phyloP scores from a whole-genome alignment of 2,329 filamentous ascomycete genomes.

The Orbilia ellipsospora region DNA sequence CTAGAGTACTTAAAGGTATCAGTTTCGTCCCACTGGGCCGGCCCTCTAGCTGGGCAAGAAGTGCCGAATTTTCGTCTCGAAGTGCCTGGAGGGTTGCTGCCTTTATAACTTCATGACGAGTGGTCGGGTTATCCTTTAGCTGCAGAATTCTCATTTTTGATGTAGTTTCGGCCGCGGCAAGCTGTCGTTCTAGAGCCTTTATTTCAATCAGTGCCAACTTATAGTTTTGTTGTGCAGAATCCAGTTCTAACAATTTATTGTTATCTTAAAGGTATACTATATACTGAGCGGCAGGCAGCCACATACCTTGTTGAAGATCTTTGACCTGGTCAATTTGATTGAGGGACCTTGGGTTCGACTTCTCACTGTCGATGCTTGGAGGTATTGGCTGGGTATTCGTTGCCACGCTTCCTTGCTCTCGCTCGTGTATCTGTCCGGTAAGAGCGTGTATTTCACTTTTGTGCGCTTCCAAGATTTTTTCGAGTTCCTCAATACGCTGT shows the following conservation, averaged over 20 bases:
- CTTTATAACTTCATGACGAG: constrained; percentile 85
- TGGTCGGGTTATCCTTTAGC: constrained; percentile 90
- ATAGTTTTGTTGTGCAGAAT: constrained; percentile 78
- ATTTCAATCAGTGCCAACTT: constrained; percentile 79
- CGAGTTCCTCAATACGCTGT: constrained; percentile 80
- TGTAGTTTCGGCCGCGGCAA: constrained; percentile 71
- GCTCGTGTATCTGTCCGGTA: constrained; percentile 76
- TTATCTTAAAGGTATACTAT: constrained; percentile 11
- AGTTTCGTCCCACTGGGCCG: constrained; percentile 67
- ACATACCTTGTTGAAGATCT: constrained; percentile 76
- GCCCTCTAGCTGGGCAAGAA: constrained; percentile 76
- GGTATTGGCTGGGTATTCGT: constrained; percentile 61
- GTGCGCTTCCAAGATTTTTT: constrained; percentile 87
- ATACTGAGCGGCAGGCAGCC: background rate
- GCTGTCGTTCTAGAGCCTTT: constrained; percentile 67
- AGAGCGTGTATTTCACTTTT: constrained; percentile 80
- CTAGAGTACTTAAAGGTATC: constrained; percentile 81
- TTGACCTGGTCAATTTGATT: constrained; percentile 87
- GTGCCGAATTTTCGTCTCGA: constrained; percentile 82
- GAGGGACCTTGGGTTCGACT: constrained; percentile 61
- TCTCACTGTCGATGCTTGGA: background rate
- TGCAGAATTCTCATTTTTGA: constrained; percentile 81
- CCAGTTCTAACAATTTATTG: constrained; percentile 67
- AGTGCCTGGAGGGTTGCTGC: constrained; percentile 80
- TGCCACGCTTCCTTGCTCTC: constrained; percentile 65